Base-by-base conservation (phyloP, 2,329 filamentous ascomycete genomes). In the Colletotrichum tanaceti region DNA sequence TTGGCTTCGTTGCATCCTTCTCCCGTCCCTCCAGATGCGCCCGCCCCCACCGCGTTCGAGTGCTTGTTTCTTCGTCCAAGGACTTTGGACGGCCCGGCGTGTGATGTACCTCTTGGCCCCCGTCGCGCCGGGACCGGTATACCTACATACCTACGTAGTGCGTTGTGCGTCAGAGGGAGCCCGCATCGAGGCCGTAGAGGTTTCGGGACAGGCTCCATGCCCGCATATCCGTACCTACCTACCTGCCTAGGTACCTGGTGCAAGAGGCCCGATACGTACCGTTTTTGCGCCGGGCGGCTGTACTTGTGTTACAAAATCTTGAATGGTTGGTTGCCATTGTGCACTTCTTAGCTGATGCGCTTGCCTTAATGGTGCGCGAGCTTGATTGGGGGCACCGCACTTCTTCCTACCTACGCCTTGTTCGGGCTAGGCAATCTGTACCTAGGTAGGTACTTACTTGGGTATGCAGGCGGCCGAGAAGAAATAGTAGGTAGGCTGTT, bases 61-160 rank as follows among this genome's bases (percentile, higher is more conserved):
- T 62, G 63, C 58, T 57, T 66, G 50, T 60, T 55, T 52, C 64
- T 68, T 65, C 62, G 43, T 61, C 62, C 57, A 49, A 69, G 55
- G 35, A 69, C n/a, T 52, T 61, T 66, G 63, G 62, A 65, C 50
- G 62, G 43, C 9, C 55, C 50, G 55, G 28, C 53, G 66, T 69
- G 58, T 58, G 62, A 69, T 61, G 62, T 66, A 47, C 54, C 54
- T 44, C 65, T 65, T 65, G 61, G 65, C 65, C 41, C 47, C 47
- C 43, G 38, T 52, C 46, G 24, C 35, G 18, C 38, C 16, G 22
- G 49, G 43, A 14, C 20, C 55, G 62, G 44, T 52, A 57, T n/a
- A n/a, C n/a, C n/a, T n/a, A n/a, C n/a, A n/a, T n/a, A n/a, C n/a
- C n/a, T n/a, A n/a, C n/a, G n/a, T n/a, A n/a, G n/a, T n/a, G n/a